A percentile compares a stretch with the other conserved stretches of the same genome.
Conservation (phyloP, 805 yeast species). For the Phaffomyces antillensis region DNA sequence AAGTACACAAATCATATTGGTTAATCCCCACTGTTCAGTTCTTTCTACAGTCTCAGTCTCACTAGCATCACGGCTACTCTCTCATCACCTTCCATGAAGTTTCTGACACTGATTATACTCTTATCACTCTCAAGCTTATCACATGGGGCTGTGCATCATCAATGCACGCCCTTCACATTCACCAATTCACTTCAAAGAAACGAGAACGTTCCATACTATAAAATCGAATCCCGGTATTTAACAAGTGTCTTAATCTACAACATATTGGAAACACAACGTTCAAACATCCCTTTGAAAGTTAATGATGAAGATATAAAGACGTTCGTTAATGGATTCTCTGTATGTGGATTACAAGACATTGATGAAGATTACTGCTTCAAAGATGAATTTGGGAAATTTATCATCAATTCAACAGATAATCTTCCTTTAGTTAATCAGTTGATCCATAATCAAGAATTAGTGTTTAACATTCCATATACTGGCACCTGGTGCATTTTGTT, state of each 20-base stretch:
- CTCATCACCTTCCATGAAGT: neutral
- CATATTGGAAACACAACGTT: neutral
- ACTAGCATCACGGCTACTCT: neutral
- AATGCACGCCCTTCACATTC: constrained; percentile 1
- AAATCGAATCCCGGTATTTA: neutral
- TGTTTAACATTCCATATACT: neutral
- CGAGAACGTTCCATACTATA: neutral
- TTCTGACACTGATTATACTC: neutral
- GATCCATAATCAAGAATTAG: neutral
- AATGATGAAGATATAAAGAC: constrained; percentile 4
- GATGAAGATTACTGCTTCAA: constrained; percentile 1
- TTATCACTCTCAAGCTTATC: neutral
- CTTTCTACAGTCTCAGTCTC: no score
- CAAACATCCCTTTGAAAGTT: constrained; percentile 2
- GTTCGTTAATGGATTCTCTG: constrained; percentile 1
- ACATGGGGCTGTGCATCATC: constrained; percentile 2
- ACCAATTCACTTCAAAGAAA: neutral
- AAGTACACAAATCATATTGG: no score
- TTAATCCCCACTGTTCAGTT: no score
- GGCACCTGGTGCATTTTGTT: constrained; percentile 8
- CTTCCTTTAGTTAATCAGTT: neutral
- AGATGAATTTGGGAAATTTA: constrained; percentile 1
- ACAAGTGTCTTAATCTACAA: constrained; percentile 5
- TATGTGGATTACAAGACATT: constrained; percentile 7
- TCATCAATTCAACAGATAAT: neutral